phyloP scores from a whole-genome alignment of 169 alveolate genomes.

The Cryptosporidium ubiquitum region DNA sequence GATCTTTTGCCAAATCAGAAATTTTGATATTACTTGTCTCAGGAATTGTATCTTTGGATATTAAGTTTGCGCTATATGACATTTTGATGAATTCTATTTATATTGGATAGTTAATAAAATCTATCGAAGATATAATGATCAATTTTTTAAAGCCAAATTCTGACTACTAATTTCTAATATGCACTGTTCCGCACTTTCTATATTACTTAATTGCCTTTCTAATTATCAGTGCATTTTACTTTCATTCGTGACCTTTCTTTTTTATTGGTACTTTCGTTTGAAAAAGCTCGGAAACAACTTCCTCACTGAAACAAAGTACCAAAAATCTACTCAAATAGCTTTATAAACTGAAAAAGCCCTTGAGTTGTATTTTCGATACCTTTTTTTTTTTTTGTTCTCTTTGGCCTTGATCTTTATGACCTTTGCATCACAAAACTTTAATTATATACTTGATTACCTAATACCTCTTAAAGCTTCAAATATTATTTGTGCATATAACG shows the following conservation, averaged over 20 bases:
- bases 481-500: neutral
- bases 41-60: neutral
- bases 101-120: neutral
- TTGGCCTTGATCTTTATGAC: neutral
- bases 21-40: neutral
- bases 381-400: neutral
- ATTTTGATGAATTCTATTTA: neutral
- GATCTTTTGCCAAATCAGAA: neutral
- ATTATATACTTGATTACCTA: neutral
- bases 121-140: neutral
- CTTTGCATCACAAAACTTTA: neutral
- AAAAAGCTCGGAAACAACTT: neutral
- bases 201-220: neutral
- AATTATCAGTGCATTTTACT: neutral
- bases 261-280: neutral
- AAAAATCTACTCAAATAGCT: neutral
- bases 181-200: neutral
- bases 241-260: slow-evolving; percentile 2
- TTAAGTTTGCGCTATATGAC: slow-evolving; percentile 13
- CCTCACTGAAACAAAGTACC: neutral
- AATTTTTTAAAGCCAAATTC: neutral
- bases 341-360: neutral
- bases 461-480: neutral
- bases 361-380: neutral
- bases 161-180: neutral